A percentile compares a stretch with the other conserved stretches of the same genome.
These are phyloP conservation scores for Tillandsia leiboldiana DNA, from an alignment of 176 grass and related monocot species.

Conservation along the genomic window DNA sequence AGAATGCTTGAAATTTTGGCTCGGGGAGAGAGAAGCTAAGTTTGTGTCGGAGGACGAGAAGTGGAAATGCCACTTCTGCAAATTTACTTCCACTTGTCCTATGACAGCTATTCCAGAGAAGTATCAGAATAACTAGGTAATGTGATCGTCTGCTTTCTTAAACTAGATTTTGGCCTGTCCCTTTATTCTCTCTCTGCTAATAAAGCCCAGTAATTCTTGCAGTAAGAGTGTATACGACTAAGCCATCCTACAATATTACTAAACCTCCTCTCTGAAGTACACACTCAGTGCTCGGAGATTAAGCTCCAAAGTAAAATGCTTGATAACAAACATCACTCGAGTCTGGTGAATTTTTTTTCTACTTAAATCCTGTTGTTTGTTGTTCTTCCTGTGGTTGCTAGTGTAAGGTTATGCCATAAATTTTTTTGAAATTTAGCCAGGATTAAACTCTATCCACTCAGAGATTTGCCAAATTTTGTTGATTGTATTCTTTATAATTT, in stretches of 20 bases:
- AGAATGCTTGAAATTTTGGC: conserved; percentile 45
- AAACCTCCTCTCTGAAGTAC: background rate
- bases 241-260: background rate
- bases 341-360: background rate
- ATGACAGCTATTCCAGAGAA: conserved; percentile 16
- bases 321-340: no score
- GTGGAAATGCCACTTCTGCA: conserved; percentile 66
- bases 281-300: background rate
- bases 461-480: background rate
- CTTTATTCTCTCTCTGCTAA: background rate
- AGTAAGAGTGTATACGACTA: background rate
- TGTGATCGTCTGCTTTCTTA: background rate
- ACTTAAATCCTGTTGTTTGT: background rate
- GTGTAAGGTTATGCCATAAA: background rate
- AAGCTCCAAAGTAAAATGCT: no score
- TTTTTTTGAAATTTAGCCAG: background rate
- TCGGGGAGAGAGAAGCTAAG: conserved; percentile 36
- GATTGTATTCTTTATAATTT: background rate
- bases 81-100: conserved; percentile 43
- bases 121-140: background rate
- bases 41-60: conserved; percentile 52
- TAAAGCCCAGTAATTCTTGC: background rate
- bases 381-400: background rate
- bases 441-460: background rate
- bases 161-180: background rate